These are phyloP conservation scores for Aspergillus indologenus DNA, from an alignment of 495 filamentous ascomycete genomes.

Conservation along the genomic window DNA sequence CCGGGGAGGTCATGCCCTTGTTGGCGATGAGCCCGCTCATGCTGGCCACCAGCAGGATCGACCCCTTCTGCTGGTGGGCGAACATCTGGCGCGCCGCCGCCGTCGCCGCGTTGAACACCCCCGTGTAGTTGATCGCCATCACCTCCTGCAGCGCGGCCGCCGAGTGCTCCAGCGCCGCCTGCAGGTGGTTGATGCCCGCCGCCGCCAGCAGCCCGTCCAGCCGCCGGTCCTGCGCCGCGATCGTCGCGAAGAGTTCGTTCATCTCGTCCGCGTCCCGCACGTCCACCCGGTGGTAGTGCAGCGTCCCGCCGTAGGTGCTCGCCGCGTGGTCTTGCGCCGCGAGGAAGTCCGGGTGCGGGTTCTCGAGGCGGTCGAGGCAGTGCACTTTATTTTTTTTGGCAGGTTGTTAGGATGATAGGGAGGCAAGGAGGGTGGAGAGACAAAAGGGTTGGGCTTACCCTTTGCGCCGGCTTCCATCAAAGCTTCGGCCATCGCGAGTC, in stretches of 20 bases:
- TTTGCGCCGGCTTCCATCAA: constrained; percentile 67
- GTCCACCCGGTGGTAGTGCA: constrained; percentile 63
- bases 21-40: constrained; percentile 84
- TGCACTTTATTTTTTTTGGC: constrained; percentile 45
- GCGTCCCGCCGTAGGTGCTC: constrained; percentile 48
- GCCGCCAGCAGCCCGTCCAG: constrained; percentile 81
- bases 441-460: constrained; percentile 36
- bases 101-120: constrained; percentile 74
- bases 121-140: constrained; percentile 71
- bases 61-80: constrained; percentile 54
- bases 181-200: constrained; percentile 75
- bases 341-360: constrained; percentile 50
- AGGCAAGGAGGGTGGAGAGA: constrained; percentile 38
- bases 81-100: constrained; percentile 76
- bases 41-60: constrained; percentile 69
- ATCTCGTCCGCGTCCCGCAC: constrained; percentile 57
- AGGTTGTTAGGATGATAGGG: constrained; percentile 8
- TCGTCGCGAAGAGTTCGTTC: constrained; percentile 49
- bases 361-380: constrained; percentile 56
- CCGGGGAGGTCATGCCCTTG: constrained; percentile 61
- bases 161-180: constrained; percentile 64
- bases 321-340: constrained; percentile 47
- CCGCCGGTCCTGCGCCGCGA: constrained; percentile 52
- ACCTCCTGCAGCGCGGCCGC: constrained; percentile 62
- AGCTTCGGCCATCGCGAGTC: constrained; percentile 64